Evolutionary conservation across 768 basidiomycete genomes (phyloP).

Genomic region (Amanita exitialis): DNA sequence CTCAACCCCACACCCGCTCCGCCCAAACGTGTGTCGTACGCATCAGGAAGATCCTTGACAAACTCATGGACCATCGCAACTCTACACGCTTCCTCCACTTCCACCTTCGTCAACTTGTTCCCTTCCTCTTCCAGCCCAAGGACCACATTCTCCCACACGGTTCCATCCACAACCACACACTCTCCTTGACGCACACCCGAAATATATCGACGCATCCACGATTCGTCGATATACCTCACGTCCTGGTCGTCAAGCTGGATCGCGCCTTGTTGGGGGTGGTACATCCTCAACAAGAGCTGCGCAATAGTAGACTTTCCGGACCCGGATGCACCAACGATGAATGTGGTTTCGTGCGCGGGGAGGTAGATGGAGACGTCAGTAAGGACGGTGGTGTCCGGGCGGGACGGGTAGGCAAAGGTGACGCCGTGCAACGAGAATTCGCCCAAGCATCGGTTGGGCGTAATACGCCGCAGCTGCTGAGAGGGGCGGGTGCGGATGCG

Average conservation of each 20-base stretch:
- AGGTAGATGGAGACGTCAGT: conserved; percentile 57
- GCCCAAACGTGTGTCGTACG: conserved; percentile 80
- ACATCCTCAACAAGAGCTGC: conserved; percentile 72
- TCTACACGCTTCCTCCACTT: conserved; percentile 78
- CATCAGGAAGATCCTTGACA: conserved; percentile 70
- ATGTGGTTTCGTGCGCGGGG: conserved; percentile 72
- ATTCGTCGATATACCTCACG: conserved; percentile 59
- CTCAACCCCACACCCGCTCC: conserved; percentile 68
- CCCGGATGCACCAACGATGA: conserved; percentile 86
- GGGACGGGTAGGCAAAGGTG: conserved; percentile 77
- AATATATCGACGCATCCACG: conserved; percentile 60
- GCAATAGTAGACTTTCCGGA: conserved; percentile 91
- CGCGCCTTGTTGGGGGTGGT: conserved; percentile 52
- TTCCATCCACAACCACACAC: conserved; percentile 71
- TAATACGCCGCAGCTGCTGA: conserved; percentile 46
- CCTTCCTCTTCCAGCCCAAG: conserved; percentile 44
- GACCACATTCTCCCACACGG: conserved; percentile 79
- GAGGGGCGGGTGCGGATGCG: conserved; percentile 5
- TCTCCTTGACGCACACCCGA: conserved; percentile 71
- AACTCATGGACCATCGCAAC: conserved; percentile 85
- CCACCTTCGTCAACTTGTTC: conserved; percentile 48
- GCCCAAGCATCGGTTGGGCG: conserved; percentile 54
- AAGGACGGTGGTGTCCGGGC: conserved; percentile 60
- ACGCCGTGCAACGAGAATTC: conserved; percentile 70
- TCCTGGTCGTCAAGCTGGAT: conserved; percentile 79